Base-by-base conservation (phyloP, 805 yeast genomes). In the Pichia ethanolica region DNA sequence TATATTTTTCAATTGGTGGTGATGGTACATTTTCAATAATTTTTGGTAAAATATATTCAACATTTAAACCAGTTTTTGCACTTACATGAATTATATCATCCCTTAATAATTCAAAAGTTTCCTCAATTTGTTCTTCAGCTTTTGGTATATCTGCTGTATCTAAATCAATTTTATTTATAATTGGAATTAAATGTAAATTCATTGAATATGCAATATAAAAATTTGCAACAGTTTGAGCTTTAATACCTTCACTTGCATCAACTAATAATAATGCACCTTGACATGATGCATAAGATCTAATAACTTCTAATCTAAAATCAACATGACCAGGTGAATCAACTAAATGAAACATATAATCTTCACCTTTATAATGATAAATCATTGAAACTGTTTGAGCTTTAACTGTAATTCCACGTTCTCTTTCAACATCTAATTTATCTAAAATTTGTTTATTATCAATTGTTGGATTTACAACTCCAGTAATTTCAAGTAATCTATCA, bases 241-340 rank as follows among this genome's bases (percentile, higher is more conserved):
- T 97, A 4, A 91, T 89, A 46, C 98, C 98, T 61, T 93, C 97
- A 2, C 91, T 77, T 1, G 98, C 98, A 71, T 93, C 99, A 2
- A 91, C 95, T 26, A 91, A 67, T 39, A 91, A 66, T 39, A 91
- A 68, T 0, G 97, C 97, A 12, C 98, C 98, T 36, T 90, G 95
- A 71, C 97, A 93, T 0, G 97, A 86, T 3, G 97, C 97, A 67
- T 90, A 90, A 7, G 96, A 87, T 57, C 98, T 70, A 5, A 95
- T 82, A 1, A 91, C 99, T 60, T 91, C 99, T 8, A 93, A 84
- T 47, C 97, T 72, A 65, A 91, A 91, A 65, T 91, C 99, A 34
- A 93, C 98, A 64, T 91, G 99, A 0, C 99, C 99, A 0, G 99
- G 99, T 0, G 98, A 91, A 65, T 91, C 99, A 42, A 93, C 97